A percentile compares a stretch with the other conserved stretches of the same genome.
phyloP scores from a whole-genome alignment of 176 grass and related monocot genomes.

The Phragmites australis region DNA sequence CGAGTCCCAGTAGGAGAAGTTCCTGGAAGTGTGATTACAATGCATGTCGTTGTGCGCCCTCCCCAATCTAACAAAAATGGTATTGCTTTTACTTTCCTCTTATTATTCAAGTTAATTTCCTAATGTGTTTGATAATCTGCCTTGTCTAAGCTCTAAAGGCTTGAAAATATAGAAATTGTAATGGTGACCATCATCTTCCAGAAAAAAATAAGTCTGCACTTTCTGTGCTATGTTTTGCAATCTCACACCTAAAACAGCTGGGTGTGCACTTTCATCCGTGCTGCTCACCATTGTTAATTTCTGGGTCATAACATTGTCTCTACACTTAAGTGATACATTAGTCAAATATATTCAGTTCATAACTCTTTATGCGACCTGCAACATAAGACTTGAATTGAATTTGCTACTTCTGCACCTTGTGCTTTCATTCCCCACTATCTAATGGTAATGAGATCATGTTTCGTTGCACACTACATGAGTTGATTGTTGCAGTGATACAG shows the following conservation, averaged over 20 bases:
- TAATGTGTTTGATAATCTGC: conserved; percentile 27
- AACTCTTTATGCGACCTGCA: neutral
- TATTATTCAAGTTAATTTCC: conserved; percentile 3
- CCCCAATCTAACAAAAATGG: conserved; percentile 64
- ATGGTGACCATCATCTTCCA: neutral
- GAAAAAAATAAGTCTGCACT: neutral
- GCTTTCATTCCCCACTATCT: neutral
- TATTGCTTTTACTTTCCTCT: conserved; percentile 43
- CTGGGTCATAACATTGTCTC: neutral
- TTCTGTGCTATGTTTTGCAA: conserved; percentile 1
- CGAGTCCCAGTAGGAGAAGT: conserved; percentile 72
- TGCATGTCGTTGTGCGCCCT: conserved; percentile 88
- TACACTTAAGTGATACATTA: neutral
- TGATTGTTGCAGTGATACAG: neutral
- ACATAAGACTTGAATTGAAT: neutral
- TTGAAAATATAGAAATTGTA: neutral
- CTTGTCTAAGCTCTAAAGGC: neutral
- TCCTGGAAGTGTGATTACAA: conserved; percentile 73
- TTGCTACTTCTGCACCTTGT: neutral
- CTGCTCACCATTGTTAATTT: neutral
- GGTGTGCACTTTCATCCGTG: neutral
- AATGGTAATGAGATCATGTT: neutral
- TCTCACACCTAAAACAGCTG: neutral
- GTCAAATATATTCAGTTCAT: neutral
- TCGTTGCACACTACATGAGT: neutral